Evolutionary conservation across 805 yeast species (phyloP).

Genomic region (Ogataea zsoltii): DNA sequence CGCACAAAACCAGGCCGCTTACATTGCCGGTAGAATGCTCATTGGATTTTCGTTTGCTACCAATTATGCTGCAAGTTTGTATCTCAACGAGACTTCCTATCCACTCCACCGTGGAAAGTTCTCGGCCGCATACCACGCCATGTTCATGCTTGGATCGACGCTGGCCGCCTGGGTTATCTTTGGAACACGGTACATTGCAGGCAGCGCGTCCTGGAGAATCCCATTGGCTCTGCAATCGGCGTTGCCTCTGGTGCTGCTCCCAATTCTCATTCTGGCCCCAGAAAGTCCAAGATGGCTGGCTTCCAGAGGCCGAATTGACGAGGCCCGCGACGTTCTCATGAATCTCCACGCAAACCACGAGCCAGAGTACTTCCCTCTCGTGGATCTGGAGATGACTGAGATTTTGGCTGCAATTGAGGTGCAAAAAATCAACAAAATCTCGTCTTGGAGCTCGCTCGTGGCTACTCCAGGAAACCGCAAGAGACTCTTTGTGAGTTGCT

Average conservation of each 20-base stretch:
- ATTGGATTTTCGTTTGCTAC: conserved; percentile 20
- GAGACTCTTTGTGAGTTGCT: conserved; percentile 35
- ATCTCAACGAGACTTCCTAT: conserved; percentile 35
- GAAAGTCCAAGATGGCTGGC: conserved; percentile 40
- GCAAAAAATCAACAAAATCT: conserved; percentile 29
- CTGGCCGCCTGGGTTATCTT: conserved; percentile 45
- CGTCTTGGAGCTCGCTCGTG: conserved; percentile 38
- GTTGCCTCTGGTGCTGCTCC: conserved; percentile 36
- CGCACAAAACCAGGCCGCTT: conserved; percentile 15
- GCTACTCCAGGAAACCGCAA: conserved; percentile 37
- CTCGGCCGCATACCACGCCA: conserved; percentile 39
- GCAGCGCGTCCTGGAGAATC: conserved; percentile 38
- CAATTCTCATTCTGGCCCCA: conserved; percentile 34
- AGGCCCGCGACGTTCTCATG: conserved; percentile 35
- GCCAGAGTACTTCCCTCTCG: conserved; percentile 32
- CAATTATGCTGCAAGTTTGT: conserved; percentile 18
- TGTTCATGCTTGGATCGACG: conserved; percentile 44
- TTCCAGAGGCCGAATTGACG: conserved; percentile 33
- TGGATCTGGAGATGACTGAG: conserved; percentile 37
- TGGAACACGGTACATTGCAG: conserved; percentile 36
- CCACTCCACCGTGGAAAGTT: conserved; percentile 35
- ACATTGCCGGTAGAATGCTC: conserved; percentile 18
- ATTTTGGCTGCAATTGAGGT: conserved; percentile 39
- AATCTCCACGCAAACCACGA: conserved; percentile 27
- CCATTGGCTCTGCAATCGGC: conserved; percentile 42